A percentile compares a stretch with the other conserved stretches of the same genome.
These are phyloP conservation scores for Aspergillaceae sp. DNA, from an alignment of 2,329 filamentous ascomycete genomes.

Conservation along the genomic window DNA sequence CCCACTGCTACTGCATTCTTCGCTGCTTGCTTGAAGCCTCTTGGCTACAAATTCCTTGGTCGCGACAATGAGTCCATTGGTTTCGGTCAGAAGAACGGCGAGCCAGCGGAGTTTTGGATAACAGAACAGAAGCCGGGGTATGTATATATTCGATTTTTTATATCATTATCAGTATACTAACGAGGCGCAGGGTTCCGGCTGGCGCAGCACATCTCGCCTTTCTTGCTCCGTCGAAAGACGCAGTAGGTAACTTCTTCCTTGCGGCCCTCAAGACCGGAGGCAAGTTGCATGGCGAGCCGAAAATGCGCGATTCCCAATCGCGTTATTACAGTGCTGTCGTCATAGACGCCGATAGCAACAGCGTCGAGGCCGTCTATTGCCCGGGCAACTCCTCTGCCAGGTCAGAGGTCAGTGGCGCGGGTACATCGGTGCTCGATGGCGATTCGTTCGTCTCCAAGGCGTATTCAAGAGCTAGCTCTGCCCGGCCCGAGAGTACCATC, in stretches of 20 bases:
- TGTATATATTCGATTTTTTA: constrained; percentile 9
- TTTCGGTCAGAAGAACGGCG: constrained; percentile 48
- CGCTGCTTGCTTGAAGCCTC: constrained; percentile 65
- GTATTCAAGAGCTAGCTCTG: constrained; percentile 19
- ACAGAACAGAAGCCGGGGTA: constrained; percentile 54
- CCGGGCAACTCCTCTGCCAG: constrained; percentile 19
- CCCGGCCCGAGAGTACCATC: constrained; percentile 21
- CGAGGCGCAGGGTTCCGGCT: constrained; percentile 35
- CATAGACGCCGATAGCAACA: constrained; percentile 74
- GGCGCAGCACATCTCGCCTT: constrained; percentile 57
- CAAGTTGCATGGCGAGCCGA: constrained; percentile 49
- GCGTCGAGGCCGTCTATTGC: constrained; percentile 65
- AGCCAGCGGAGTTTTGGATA: constrained; percentile 54
- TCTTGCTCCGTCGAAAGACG: constrained; percentile 55
- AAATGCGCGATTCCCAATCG: constrained; percentile 44
- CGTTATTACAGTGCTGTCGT: constrained; percentile 56
- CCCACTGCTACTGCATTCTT: constrained; percentile 77
- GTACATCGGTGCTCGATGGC: constrained; percentile 27
- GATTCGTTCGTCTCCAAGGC: constrained; percentile 31
- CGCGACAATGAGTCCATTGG: constrained; percentile 53
- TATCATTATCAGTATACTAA: too few species aligned
- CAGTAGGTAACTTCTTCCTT: constrained; percentile 64
- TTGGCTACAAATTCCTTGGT: constrained; percentile 65
- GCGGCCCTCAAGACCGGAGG: constrained; percentile 59
- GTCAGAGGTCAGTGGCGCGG: constrained; percentile 13